Evolutionary conservation across 306 rosid genomes (phyloP), one percentile per base, ranked within the genome.

Genomic region (Pyrus bretschneideri): DNA sequence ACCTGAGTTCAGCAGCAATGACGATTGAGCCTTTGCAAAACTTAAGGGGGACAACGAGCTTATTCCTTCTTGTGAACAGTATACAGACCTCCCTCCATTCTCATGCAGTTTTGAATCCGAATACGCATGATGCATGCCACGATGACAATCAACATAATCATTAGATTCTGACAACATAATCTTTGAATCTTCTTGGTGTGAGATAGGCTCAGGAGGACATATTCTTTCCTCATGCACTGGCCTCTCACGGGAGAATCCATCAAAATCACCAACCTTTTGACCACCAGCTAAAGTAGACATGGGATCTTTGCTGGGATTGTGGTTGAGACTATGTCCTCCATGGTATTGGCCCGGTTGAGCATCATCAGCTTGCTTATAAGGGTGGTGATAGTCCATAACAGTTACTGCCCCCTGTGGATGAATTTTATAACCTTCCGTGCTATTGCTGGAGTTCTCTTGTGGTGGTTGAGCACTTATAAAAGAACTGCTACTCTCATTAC

Each of bases 101-200:
- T 83, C 87, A 13, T 81, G 80, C 87, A 91, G 80, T 77, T 86
- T 87, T 42, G 97, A 85, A 85, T 91, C 97, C 67, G 97, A 91
- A 78, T 81, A 87, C 0, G 87, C 89, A 86, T 87, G 92, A n/a
- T 85, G 66, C 70, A 91, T 78, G 71, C 88, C 87, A 63, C 27
- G 82, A 69, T 76, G 69, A 75, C 81, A 68, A 75, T 70, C 80
- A 70, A 42, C 35, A 40, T n/a, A 61, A 67, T 79, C 87, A 70
- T 69, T 49, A 42, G 86, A 78, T 73, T 76, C 87, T 25, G 82
- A 74, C 64, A 81, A 82, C 78, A 66, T 69, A 78, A 57, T 55
- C 57, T 66, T 62, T 46, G 69, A 81, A 73, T 82, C 86, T 45
- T 79, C 83, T 67, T 67, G 79, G 69, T 69, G 54, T 40, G 86